Percentiles rank a stretch among this genome's conserved stretches.
These are phyloP conservation scores for Coccomyxa subellipsoidea DNA, from an alignment of 163 green algal species.

Conservation along the genomic window DNA sequence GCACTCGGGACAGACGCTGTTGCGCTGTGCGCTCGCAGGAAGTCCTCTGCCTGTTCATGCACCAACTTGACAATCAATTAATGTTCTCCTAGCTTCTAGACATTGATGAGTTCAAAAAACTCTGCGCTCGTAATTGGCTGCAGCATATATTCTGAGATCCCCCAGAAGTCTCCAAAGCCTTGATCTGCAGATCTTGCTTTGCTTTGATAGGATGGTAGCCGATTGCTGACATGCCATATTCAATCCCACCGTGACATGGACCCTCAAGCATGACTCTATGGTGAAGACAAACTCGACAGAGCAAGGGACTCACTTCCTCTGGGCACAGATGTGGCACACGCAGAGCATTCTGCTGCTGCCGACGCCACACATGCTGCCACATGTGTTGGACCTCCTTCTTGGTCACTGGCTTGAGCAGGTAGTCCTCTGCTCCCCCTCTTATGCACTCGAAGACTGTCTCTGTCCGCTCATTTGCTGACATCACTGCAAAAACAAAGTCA, in stretches of 20 bases:
- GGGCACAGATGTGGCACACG: constrained; percentile 6
- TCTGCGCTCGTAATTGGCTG: too few relatives aligned
- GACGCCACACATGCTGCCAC: constrained; percentile 90
- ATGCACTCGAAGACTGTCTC: constrained; percentile 89
- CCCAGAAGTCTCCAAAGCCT: too few relatives aligned
- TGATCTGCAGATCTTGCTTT: too few relatives aligned
- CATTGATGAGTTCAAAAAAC: too few relatives aligned
- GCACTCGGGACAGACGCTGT: constrained; percentile 19
- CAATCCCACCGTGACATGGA: too few relatives aligned
- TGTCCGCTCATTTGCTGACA: constrained; percentile 82
- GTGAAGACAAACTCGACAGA: too few relatives aligned
- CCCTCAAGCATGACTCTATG: too few relatives aligned
- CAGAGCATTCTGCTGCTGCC: constrained; percentile 35
- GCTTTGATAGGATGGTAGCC: too few relatives aligned
- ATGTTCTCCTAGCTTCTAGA: too few relatives aligned
- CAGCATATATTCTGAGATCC: too few relatives aligned
- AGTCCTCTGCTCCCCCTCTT: constrained; percentile 82
- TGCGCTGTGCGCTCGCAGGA: constrained; percentile 14
- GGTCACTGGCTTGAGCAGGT: constrained; percentile 92
- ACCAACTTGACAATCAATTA: too few relatives aligned
- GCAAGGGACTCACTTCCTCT: constrained; percentile 3
- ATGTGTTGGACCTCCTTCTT: constrained; percentile 94
- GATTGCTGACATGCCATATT: too few relatives aligned
- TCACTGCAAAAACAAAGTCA: constrained; percentile 63
- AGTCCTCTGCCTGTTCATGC: constrained; percentile 2